Evolutionary conservation across 1,284 basidiomycete genomes (phyloP).

Genomic region (Wolfiporia cocos): DNA sequence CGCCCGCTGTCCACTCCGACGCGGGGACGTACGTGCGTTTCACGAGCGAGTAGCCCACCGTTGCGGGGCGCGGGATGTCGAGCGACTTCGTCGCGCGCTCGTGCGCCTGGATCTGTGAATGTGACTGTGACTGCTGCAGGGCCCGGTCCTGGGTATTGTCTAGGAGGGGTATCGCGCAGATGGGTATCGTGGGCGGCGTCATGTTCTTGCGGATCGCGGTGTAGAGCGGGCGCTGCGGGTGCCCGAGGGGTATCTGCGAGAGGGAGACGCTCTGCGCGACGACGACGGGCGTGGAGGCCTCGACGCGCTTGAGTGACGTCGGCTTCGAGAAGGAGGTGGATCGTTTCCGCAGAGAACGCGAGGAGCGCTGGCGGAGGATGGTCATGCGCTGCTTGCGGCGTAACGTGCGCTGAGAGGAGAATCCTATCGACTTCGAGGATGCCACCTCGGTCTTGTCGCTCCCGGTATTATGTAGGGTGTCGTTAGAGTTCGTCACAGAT

Average conservation of each 20-base stretch:
- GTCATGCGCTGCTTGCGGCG: conserved; percentile 34
- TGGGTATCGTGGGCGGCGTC: conserved; percentile 34
- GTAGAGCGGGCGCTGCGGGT: conserved; percentile 46
- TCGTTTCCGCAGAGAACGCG: conserved; percentile 31
- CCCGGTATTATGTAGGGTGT: too few species aligned
- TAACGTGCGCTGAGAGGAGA: conserved; percentile 27
- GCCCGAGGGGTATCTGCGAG: conserved; percentile 12
- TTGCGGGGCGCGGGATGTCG: conserved; percentile 16
- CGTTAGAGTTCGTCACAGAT: too few species aligned
- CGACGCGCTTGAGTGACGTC: conserved; percentile 5
- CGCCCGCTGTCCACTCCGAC: conserved; percentile 9
- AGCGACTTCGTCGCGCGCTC: conserved; percentile 16
- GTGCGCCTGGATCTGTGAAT: too few species aligned
- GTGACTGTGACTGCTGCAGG: too few species aligned
- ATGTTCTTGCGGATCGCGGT: conserved; percentile 56
- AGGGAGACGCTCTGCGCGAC: neutral
- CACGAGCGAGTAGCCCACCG: conserved; percentile 11
- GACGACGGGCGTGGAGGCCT: conserved; percentile 14
- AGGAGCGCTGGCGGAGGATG: conserved; percentile 31
- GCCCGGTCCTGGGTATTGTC: conserved; percentile 21
- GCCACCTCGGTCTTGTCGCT: conserved; percentile 4
- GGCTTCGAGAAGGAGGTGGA: conserved; percentile 20
- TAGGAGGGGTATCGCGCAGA: conserved; percentile 21
- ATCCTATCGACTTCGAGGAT: conserved; percentile 11
- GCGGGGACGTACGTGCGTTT: conserved; percentile 11